Conservation (phyloP, 768 basidiomycete genomes). For the Leucocoprinus birnbaumii region DNA sequence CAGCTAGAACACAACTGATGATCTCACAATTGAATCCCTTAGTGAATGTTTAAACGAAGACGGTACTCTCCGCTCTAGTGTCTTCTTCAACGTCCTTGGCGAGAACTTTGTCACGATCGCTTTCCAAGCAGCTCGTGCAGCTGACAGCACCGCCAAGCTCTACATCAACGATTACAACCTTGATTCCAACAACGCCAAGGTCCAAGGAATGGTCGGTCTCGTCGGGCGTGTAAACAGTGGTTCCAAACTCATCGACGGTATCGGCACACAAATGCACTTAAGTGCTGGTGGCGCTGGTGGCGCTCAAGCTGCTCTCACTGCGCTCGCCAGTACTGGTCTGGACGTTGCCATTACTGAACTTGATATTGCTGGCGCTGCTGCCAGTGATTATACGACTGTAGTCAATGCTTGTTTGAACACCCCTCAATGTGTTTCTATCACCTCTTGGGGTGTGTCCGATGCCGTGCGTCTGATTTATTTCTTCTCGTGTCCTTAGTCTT, state of each 20-base stretch:
- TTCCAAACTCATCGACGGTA: conserved; percentile 41
- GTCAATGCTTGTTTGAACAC: conserved; percentile 44
- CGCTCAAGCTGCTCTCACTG: conserved; percentile 37
- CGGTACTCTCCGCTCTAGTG: conserved; percentile 21
- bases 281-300: conserved; percentile 28
- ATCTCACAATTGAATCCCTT: not conserved
- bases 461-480: conserved; percentile 23
- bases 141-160: conserved; percentile 30
- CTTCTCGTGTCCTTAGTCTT: not conserved
- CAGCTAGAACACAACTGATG: too few relatives aligned
- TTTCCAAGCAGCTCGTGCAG: conserved; percentile 39
- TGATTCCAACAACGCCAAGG: conserved; percentile 46
- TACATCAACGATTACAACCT: conserved; percentile 49
- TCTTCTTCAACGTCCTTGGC: conserved; percentile 40
- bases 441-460: conserved; percentile 48
- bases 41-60: conserved; percentile 41
- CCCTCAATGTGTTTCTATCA: conserved; percentile 43
- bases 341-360: conserved; percentile 50
- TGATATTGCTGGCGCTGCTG: conserved; percentile 33
- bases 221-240: conserved; percentile 39
- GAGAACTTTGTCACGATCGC: conserved; percentile 40
- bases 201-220: conserved; percentile 36
- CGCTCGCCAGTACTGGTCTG: conserved; percentile 39
- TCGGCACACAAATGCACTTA: conserved; percentile 47
- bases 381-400: conserved; percentile 42